phyloP scores from a whole-genome alignment of 352 stramenopile genomes.

The Phytophthora multivora region DNA sequence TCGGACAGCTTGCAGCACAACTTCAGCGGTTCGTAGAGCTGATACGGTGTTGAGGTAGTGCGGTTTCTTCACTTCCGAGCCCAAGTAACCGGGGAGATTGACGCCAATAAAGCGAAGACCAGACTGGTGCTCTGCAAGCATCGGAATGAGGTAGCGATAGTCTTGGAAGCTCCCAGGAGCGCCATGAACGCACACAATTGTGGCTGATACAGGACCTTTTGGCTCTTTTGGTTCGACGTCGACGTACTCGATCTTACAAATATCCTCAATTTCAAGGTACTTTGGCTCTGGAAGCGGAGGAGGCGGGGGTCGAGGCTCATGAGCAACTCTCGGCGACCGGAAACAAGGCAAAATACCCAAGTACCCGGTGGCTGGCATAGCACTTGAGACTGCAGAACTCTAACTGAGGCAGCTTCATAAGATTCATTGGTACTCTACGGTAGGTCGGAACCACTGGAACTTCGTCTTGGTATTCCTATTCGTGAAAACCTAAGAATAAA shows the following conservation, averaged over 20 bases:
- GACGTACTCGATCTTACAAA: constrained; percentile 50
- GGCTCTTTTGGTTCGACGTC: constrained; percentile 20
- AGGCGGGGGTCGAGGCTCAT: constrained; percentile 23
- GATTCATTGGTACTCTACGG: background rate
- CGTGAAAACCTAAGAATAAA: constrained; percentile 18
- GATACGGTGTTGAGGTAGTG: constrained; percentile 40
- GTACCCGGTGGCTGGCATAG: constrained; percentile 9
- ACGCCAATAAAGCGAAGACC: constrained; percentile 36
- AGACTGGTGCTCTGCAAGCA: constrained; percentile 34
- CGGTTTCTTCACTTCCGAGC: constrained; percentile 34
- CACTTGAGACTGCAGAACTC: background rate
- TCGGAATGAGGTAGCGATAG: constrained; percentile 60
- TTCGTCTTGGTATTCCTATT: constrained; percentile 7
- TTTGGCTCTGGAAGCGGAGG: constrained; percentile 38
- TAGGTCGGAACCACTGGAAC: background rate
- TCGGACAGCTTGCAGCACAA: constrained; percentile 38
- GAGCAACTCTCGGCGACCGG: constrained; percentile 18
- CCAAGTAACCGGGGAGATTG: constrained; percentile 47
- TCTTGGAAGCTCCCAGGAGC: constrained; percentile 55
- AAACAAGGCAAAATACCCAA: constrained; percentile 19
- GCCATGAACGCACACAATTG: constrained; percentile 62
- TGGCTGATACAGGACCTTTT: constrained; percentile 7
- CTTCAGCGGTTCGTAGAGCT: constrained; percentile 32
- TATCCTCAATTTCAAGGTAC: constrained; percentile 34
- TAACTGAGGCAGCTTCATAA: background rate